phyloP scores from a whole-genome alignment of 768 basidiomycete genomes.

The Paxillus rubicundulus region DNA sequence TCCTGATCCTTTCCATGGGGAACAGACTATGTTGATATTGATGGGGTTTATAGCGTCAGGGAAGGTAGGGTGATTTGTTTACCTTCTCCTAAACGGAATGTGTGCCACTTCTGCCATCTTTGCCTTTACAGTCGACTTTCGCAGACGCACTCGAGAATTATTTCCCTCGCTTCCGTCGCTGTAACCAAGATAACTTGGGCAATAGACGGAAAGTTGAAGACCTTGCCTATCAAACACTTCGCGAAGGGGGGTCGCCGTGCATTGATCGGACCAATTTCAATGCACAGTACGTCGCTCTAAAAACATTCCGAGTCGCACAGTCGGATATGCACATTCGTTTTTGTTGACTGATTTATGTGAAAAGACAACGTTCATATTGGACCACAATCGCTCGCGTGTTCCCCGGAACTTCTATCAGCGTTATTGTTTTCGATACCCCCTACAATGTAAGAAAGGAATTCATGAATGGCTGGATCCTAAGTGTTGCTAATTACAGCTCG shows the following conservation, averaged over 20 bases:
- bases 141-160: conserved; percentile 63
- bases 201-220: conserved; percentile 62
- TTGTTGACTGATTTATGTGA: conserved; percentile 1
- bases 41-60: conserved; percentile 75
- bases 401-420: conserved; percentile 62
- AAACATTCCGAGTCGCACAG: neutral
- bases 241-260: conserved; percentile 66
- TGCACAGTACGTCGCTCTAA: conserved; percentile 44
- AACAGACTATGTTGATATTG: conserved; percentile 62
- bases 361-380: conserved; percentile 73
- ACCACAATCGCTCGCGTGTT: conserved; percentile 67
- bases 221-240: conserved; percentile 50
- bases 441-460: conserved; percentile 54
- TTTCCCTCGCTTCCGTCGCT: conserved; percentile 62
- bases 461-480: conserved; percentile 2
- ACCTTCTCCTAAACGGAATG: conserved; percentile 8
- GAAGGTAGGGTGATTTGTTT: conserved; percentile 46
- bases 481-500: conserved; percentile 17
- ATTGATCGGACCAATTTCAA: conserved; percentile 81
- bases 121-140: conserved; percentile 53
- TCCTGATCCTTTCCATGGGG: conserved; percentile 23
- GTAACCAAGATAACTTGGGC: conserved; percentile 82
- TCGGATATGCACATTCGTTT: neutral
- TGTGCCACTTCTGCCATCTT: neutral
- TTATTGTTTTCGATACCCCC: conserved; percentile 76